Percentiles rank a stretch among this genome's conserved stretches.
These are phyloP conservation scores for Fusarium abutilonis DNA, from an alignment of 2,329 filamentous ascomycete genomes.

Conservation along the genomic window DNA sequence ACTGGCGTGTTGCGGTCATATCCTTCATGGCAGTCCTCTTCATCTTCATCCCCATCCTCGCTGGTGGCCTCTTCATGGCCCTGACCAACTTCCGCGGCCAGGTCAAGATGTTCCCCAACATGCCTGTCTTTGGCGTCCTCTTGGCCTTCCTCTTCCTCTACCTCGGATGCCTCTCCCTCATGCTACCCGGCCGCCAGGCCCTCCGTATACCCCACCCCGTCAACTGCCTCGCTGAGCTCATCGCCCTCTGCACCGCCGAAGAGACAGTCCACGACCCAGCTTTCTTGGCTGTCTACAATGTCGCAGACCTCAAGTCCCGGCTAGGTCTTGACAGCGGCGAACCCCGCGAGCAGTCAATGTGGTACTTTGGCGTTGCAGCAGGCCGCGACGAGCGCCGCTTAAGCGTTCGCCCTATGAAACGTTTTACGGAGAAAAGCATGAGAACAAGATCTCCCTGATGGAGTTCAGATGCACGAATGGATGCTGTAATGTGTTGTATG, in stretches of 20 bases:
- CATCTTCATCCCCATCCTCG: slow-evolving; percentile 71
- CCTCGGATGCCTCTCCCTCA: slow-evolving; percentile 67
- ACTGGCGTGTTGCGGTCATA: slow-evolving; percentile 72
- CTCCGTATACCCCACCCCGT: slow-evolving; percentile 78
- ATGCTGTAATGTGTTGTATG: slow-evolving; percentile 30
- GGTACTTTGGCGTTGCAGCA: slow-evolving; percentile 59
- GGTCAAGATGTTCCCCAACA: slow-evolving; percentile 75
- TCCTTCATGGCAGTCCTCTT: slow-evolving; percentile 69
- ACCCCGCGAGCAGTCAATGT: slow-evolving; percentile 60
- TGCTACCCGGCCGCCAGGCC: slow-evolving; percentile 68
- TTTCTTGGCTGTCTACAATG: slow-evolving; percentile 74
- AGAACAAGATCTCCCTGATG: slow-evolving; percentile 44
- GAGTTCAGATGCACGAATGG: slow-evolving; percentile 24
- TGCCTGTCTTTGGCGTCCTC: slow-evolving; percentile 77
- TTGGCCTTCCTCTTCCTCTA: slow-evolving; percentile 78
- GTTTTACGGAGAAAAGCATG: slow-evolving; percentile 56
- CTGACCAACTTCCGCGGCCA: slow-evolving; percentile 64
- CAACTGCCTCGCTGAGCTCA: slow-evolving; percentile 76
- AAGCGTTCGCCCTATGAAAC: slow-evolving; percentile 57
- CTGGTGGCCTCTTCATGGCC: slow-evolving; percentile 78
- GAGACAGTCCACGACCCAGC: slow-evolving; percentile 76
- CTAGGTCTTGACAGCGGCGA: slow-evolving; percentile 66
- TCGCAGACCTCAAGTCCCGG: slow-evolving; percentile 73
- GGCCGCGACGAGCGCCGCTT: slow-evolving; percentile 55
- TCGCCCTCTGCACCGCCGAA: slow-evolving; percentile 79